A percentile compares a stretch with the other conserved stretches of the same genome.
phyloP scores from a whole-genome alignment of 1,284 basidiomycete species.

The Schizophyllum amplum region DNA sequence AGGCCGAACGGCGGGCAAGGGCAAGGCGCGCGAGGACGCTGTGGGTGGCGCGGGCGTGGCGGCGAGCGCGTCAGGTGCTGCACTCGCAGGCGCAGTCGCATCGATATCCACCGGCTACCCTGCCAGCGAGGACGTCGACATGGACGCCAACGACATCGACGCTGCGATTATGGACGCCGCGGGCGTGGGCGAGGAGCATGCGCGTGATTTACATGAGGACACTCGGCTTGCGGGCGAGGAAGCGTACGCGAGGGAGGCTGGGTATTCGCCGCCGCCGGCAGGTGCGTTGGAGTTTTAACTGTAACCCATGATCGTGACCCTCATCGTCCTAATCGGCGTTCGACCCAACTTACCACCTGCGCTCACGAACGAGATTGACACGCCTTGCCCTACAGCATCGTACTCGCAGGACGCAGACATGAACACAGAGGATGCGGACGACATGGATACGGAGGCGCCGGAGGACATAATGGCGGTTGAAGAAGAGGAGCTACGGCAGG shows the following conservation, averaged over 20 bases:
- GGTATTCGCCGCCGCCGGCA: not conserved
- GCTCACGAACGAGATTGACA: too few relatives aligned
- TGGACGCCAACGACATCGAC: too few relatives aligned
- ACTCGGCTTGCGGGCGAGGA: not conserved
- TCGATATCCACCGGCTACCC: slow-evolving; percentile 14
- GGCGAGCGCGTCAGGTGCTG: too few relatives aligned
- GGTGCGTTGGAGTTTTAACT: not conserved
- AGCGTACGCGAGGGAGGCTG: not conserved
- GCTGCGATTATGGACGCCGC: slow-evolving; percentile 15
- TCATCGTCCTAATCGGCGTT: too few relatives aligned
- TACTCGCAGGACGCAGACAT: too few relatives aligned
- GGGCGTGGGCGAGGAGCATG: slow-evolving; percentile 16
- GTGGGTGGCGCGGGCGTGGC: slow-evolving; percentile 4
- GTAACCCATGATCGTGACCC: not conserved
- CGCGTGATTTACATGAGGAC: slow-evolving; percentile 1
- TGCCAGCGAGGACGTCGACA: slow-evolving; percentile 17
- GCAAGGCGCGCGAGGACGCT: slow-evolving; percentile 18
- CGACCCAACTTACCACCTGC: too few relatives aligned
- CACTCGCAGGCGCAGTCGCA: too few relatives aligned
- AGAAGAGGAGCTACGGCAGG: slow-evolving; percentile 23
- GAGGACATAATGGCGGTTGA: slow-evolving; percentile 22
- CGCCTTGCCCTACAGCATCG: not conserved
- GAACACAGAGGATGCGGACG: slow-evolving; percentile 2
- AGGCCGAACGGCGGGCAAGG: slow-evolving; percentile 17
- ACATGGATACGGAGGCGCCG: not conserved